phyloP scores from a whole-genome alignment of 2,329 filamentous ascomycete species.

The Sporothrix variecibatus region DNA sequence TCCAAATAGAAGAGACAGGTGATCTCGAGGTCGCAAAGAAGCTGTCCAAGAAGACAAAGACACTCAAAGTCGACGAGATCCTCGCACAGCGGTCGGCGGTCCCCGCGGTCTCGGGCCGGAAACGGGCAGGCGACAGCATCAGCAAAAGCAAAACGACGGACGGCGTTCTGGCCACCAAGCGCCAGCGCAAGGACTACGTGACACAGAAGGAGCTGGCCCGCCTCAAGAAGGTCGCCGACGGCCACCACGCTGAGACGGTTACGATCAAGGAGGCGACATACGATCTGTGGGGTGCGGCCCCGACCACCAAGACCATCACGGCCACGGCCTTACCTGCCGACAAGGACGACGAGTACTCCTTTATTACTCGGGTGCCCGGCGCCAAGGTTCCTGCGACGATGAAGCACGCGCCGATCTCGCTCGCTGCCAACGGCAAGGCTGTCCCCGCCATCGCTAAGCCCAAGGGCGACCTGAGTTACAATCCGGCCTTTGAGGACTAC shows the following conservation, averaged over 20 bases:
- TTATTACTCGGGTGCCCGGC: slow-evolving; percentile 65
- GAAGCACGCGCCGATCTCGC: slow-evolving; percentile 74
- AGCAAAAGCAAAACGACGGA: slow-evolving; percentile 66
- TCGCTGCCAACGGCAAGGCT: slow-evolving; percentile 78
- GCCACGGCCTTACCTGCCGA: slow-evolving; percentile 39
- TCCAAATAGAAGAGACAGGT: slow-evolving; percentile 76
- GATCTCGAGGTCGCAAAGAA: slow-evolving; percentile 66
- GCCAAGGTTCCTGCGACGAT: slow-evolving; percentile 75
- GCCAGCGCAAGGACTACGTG: slow-evolving; percentile 75
- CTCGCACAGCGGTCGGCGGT: slow-evolving; percentile 81
- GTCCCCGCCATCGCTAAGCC: slow-evolving; percentile 79
- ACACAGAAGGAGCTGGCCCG: slow-evolving; percentile 80
- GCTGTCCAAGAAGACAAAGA: slow-evolving; percentile 65
- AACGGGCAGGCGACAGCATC: slow-evolving; percentile 63
- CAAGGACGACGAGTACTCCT: slow-evolving; percentile 58
- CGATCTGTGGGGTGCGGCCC: slow-evolving; percentile 71
- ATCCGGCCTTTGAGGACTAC: slow-evolving; percentile 86
- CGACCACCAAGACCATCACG: slow-evolving; percentile 32
- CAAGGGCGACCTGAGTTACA: slow-evolving; percentile 85
- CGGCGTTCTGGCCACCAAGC: slow-evolving; percentile 73
- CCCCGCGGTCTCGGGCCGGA: slow-evolving; percentile 74
- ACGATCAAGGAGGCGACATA: slow-evolving; percentile 65
- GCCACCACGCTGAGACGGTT: slow-evolving; percentile 59
- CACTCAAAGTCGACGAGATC: slow-evolving; percentile 88
- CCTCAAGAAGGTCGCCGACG: slow-evolving; percentile 76